These are phyloP conservation scores for Cercospora zeae-maydis DNA, from an alignment of 2,329 filamentous ascomycete genomes.

Conservation along the genomic window DNA sequence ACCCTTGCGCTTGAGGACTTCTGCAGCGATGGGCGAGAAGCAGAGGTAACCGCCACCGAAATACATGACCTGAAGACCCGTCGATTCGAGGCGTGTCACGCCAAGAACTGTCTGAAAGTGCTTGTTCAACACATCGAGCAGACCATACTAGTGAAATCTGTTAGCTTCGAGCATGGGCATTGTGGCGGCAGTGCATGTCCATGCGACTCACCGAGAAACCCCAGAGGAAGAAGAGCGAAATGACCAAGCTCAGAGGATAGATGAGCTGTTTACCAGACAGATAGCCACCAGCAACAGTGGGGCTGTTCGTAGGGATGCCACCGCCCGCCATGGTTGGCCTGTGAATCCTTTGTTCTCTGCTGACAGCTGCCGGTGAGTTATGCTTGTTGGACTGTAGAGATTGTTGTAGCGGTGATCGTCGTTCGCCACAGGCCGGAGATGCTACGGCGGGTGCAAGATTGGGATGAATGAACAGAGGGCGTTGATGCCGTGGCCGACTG, in stretches of 20 bases:
- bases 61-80: conserved; percentile 44
- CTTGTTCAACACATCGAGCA: conserved; percentile 39
- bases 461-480: conserved; percentile 22
- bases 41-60: conserved; percentile 44
- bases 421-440: conserved; percentile 19
- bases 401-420: neutral
- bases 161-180: neutral
- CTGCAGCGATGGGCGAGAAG: conserved; percentile 43
- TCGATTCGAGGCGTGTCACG: conserved; percentile 42
- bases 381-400: neutral
- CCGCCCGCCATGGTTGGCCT: conserved; percentile 37
- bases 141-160: conserved; percentile 4
- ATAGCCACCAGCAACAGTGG: conserved; percentile 40
- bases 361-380: neutral
- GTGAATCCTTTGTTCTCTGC: neutral
- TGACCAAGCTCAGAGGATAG: conserved; percentile 48
- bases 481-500: neutral
- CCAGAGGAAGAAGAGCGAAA: conserved; percentile 48
- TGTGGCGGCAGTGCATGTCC: neutral
- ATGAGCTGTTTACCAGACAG: conserved; percentile 47
- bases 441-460: conserved; percentile 20
- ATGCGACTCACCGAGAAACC: conserved; percentile 16
- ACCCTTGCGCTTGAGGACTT: conserved; percentile 44
- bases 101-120: conserved; percentile 37
- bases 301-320: conserved; percentile 39